Base-by-base conservation (phyloP, 257 asterid genomes). In the Anisodus tanguticus region DNA sequence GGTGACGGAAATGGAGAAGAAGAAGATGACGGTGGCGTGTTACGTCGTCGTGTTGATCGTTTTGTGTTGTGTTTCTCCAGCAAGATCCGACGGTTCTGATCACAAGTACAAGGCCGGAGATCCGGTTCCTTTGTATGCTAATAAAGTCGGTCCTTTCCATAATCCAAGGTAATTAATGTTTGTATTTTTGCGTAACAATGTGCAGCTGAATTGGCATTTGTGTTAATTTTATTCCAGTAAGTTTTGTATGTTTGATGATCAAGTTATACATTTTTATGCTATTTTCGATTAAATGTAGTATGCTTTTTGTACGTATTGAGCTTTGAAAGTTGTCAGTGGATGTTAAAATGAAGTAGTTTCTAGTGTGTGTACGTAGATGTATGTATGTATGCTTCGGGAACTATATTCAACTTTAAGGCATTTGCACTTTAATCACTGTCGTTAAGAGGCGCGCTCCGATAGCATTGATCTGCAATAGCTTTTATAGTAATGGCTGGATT, bases 71-170 rank as follows among this genome's bases (percentile, higher is more conserved):
- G 87, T 68, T 8, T 59, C 77, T 37, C 43, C 59, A 85, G 95
- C 82, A 82, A 89, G 91, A 80, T 89, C 98, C 58, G 96, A 93
- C 84, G 94, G 85, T 12, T 94, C 98, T n/a, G 93, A 94, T 89
- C 98, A 95, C 83, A 91, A 83, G 82, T 95, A 91, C 92, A 94
- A 90, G 55, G 86, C 86, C 58, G 94, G 97, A 39, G 97, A 95
- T 79, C 70, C 86, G 60, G 98, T 95, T 77, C 97, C 98, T 83
- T 93, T 92, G 0, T 95, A 95, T 76, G 97, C 97, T 49, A 93
- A 93, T 63, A 93, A 95, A 88, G 98, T 95, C 82, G 97, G 98
- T 3, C 98, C 98, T 70, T 95, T 95, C 82, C 98, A 95, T 82
- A 95, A 95, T 86, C 95, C 97, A 67, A 93, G 97, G 97, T 93